A percentile compares a stretch with the other conserved stretches of the same genome.
Evolutionary conservation across 2,329 filamentous ascomycete genomes (phyloP).

Genomic region (Penicillium vulpinum): DNA sequence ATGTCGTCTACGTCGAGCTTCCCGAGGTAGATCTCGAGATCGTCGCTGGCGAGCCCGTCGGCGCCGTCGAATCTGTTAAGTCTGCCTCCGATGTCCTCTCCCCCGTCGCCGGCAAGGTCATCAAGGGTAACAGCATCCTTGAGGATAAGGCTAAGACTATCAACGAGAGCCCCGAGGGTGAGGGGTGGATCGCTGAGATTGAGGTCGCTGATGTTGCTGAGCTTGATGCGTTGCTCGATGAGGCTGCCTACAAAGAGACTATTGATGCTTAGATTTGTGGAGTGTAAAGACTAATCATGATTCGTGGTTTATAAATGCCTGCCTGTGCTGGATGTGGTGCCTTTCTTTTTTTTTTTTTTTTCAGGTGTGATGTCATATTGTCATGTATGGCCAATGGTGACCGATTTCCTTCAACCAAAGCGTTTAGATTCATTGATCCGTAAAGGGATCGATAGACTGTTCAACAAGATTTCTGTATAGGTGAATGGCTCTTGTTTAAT

Average conservation of each 20-base stretch:
- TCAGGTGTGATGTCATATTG: constrained; percentile 6
- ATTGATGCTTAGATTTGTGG: constrained; percentile 59
- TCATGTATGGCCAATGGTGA: constrained; percentile 11
- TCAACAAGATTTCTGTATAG: constrained; percentile 20
- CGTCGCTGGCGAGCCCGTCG: constrained; percentile 76
- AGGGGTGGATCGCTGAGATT: constrained; percentile 92
- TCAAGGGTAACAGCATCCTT: constrained; percentile 70
- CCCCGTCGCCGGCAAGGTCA: constrained; percentile 75
- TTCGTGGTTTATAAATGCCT: constrained; percentile 11
- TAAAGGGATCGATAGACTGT: constrained; percentile 19
- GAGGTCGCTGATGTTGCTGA: constrained; percentile 70
- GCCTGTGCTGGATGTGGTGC: constrained; percentile 1
- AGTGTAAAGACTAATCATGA: constrained; percentile 21
- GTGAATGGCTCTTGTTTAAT: not conserved
- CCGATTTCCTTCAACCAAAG: constrained; percentile 28
- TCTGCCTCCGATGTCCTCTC: constrained; percentile 96
- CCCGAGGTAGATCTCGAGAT: constrained; percentile 70
- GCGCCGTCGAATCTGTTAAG: constrained; percentile 97
- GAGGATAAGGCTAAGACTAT: constrained; percentile 84
- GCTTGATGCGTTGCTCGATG: constrained; percentile 74
- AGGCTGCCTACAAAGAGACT: constrained; percentile 68
- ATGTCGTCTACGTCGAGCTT: constrained; percentile 96
- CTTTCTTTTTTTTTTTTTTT: constrained; percentile 9
- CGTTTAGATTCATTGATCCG: constrained; percentile 20
- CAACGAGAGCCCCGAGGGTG: constrained; percentile 85